Evolutionary conservation across 768 basidiomycete species (phyloP).

Genomic region (Termitomyces sp.): DNA sequence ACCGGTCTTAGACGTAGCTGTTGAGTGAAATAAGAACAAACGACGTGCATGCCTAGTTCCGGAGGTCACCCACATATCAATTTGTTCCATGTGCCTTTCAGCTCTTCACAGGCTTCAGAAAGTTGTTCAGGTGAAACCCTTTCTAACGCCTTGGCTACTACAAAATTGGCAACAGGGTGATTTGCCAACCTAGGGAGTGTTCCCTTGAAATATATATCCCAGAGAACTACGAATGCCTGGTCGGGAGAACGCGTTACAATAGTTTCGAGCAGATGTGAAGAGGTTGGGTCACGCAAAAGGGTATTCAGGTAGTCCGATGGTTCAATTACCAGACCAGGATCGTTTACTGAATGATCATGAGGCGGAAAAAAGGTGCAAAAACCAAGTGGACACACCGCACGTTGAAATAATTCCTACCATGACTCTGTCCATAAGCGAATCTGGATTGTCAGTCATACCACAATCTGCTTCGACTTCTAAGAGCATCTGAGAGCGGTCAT

Average conservation of each 20-base stretch:
- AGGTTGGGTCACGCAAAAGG: slow-evolving; percentile 80
- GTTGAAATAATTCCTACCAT: slow-evolving; percentile 72
- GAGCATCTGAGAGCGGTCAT: slow-evolving; percentile 51
- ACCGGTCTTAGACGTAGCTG: slow-evolving; percentile 72
- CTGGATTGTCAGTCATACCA: slow-evolving; percentile 50
- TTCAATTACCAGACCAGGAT: slow-evolving; percentile 35
- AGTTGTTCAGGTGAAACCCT: slow-evolving; percentile 59
- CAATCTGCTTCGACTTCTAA: slow-evolving; percentile 79
- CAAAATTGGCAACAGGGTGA: slow-evolving; percentile 95
- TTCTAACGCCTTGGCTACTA: slow-evolving; percentile 76
- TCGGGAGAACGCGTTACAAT: slow-evolving; percentile 63
- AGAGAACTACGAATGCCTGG: slow-evolving; percentile 60
- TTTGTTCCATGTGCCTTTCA: slow-evolving; percentile 55
- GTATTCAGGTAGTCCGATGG: slow-evolving; percentile 79
- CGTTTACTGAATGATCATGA: slow-evolving; percentile 31
- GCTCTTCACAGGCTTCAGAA: slow-evolving; percentile 52
- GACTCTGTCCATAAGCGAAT: slow-evolving; percentile 80
- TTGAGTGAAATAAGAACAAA: slow-evolving; percentile 4
- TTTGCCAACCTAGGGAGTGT: slow-evolving; percentile 67
- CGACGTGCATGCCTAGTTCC: neutral
- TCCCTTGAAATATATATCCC: slow-evolving; percentile 77
- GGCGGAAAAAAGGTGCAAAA: neutral
- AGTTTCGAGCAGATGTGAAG: slow-evolving; percentile 88
- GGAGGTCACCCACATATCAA: slow-evolving; percentile 58
- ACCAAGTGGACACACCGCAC: slow-evolving; percentile 44